phyloP scores from a whole-genome alignment of 306 rosid species.

The Inga laurina region DNA sequence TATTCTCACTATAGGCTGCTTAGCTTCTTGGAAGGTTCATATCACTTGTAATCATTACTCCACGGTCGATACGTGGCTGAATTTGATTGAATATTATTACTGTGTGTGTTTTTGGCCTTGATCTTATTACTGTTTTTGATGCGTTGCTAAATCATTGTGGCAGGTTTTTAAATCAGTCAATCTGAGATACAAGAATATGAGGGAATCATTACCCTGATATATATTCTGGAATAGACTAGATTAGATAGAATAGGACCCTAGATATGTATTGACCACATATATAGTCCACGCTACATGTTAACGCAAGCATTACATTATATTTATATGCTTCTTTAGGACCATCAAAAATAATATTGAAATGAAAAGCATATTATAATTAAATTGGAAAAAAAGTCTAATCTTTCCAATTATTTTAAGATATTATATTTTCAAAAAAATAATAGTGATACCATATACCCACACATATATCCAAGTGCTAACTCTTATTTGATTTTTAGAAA shows the following conservation, averaged over 20 bases:
- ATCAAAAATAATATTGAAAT: not conserved
- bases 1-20: not conserved
- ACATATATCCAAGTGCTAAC: no score
- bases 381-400: no score
- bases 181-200: not conserved
- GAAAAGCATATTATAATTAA: not conserved
- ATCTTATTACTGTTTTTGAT: not conserved
- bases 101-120: not conserved
- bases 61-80: not conserved
- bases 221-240: no score
- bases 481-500: not conserved
- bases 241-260: not conserved
- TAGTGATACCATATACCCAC: no score
- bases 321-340: no score
- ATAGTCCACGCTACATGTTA: not conserved
- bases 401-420: no score
- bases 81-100: not conserved
- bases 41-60: not conserved
- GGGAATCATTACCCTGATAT: not conserved
- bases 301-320: not conserved
- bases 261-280: not conserved
- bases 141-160: not conserved
- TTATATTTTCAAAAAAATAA: no score
- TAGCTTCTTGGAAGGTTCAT: conserved; percentile 22
- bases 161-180: not conserved